Conservation (phyloP, 192 early-diverging fungal genomes). For the Cetraspora pellucida region DNA sequence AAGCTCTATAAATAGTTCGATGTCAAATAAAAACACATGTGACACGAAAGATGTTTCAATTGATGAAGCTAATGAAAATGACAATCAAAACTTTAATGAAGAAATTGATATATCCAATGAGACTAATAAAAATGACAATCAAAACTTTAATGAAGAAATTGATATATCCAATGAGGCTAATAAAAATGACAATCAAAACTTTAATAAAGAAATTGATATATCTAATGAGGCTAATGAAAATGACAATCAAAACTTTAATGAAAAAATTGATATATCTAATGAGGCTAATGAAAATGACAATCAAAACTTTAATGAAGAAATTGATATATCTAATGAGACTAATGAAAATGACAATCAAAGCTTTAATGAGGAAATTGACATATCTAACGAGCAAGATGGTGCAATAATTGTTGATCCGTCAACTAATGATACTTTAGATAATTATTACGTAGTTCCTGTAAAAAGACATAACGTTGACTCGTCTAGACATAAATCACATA, state of each 20-base stretch:
- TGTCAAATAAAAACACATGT: constrained; percentile 44
- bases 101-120: constrained; percentile 33
- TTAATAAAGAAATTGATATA: constrained; percentile 16
- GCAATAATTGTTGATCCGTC: too few relatives aligned
- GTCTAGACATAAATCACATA: not conserved
- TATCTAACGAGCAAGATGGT: too few relatives aligned
- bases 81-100: constrained; percentile 14
- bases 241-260: not conserved
- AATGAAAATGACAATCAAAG: constrained; percentile 22
- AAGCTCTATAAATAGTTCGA: constrained; percentile 52
- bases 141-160: constrained; percentile 3
- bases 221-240: constrained; percentile 29
- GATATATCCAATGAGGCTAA: not conserved
- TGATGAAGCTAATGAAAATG: constrained; percentile 26
- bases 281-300: constrained; percentile 2
- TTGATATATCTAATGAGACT: too few relatives aligned
- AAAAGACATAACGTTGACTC: not conserved
- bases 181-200: too few relatives aligned
- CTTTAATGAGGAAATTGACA: not conserved
- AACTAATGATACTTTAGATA: not conserved
- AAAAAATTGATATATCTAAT: not conserved
- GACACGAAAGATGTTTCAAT: constrained; percentile 19
- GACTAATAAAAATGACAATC: not conserved
- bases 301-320: too few relatives aligned
- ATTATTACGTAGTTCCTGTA: not conserved